Base-by-base conservation (phyloP, 2,329 filamentous ascomycete genomes). In the Simplicillium aogashimaense region DNA sequence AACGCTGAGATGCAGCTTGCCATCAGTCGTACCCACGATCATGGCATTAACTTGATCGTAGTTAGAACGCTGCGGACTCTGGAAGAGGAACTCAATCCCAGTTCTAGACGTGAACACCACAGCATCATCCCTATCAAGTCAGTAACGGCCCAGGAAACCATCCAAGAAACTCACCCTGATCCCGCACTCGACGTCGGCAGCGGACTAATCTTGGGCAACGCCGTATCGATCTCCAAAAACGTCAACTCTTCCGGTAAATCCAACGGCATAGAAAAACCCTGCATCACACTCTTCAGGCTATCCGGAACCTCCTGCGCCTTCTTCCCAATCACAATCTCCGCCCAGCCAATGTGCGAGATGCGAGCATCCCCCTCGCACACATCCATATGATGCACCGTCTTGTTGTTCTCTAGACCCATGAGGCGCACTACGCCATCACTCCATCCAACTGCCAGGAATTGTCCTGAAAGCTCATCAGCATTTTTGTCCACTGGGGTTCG, bases 361-460 rank as follows among this genome's bases (percentile, higher is more conserved):
- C 49, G 63, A 35, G 56, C 56, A 35, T 61, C 61, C 45, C 53
- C 51, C 32, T 59, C 66, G 51, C 64, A 69, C 40, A 80, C 63
- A 13, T 61, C 61, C 52, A 86, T 81, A 52, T 83, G 77, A 57
- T 92, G 83, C 15, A 88, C 78, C 11, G 83, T 76, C 61, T 90
- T 94, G 58, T 80, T 84, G 50, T 78, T 89, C 57, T 92, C 87
- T 16, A 87, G 65, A 44, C 83, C 84, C 57, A 90, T 74, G 29
- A 94, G 64, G 43, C 86, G 79, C 15, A 92, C 76, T 7, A 76
- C 75, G 20, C 85, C 84, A 64, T 94, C 86, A 49, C 76, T 86
- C 79, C 86, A 94, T 35, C 80, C 86, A 12, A 92, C 77, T 12
- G 87, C 87, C 40, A 95, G 72, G 33, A 86, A 78, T 46, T 86